Conservation (phyloP, 352 stramenopile species). For the Phytophthora multivora region DNA sequence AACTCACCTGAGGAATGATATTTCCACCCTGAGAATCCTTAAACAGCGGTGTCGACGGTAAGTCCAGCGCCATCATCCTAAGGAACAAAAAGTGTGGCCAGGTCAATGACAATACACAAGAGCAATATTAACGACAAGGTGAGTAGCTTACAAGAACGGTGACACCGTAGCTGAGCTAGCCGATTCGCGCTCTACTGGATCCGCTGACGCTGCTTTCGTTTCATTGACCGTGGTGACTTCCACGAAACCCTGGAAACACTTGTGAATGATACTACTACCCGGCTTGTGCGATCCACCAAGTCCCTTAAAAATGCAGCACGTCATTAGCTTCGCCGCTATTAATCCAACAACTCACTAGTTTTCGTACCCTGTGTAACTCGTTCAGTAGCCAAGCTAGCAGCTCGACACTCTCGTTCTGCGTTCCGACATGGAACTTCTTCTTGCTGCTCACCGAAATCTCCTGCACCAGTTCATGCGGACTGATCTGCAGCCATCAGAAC, state of each 20-base stretch:
- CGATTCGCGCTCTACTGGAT: constrained; percentile 37
- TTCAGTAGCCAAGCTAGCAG: constrained; percentile 98
- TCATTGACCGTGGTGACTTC: constrained; percentile 90
- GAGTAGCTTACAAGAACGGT: constrained; percentile 65
- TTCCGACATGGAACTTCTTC: constrained; percentile 95
- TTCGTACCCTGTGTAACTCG: constrained; percentile 87
- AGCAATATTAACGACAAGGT: not conserved
- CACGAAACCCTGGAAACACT: constrained; percentile 96
- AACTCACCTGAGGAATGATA: constrained; percentile 93
- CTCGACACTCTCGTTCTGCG: constrained; percentile 94
- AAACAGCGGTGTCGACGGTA: constrained; percentile 98
- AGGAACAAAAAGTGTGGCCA: constrained; percentile 16
- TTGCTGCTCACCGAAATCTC: constrained; percentile 95
- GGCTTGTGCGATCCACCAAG: constrained; percentile 85
- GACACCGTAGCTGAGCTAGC: constrained; percentile 49
- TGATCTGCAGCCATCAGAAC: constrained; percentile 57
- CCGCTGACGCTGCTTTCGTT: constrained; percentile 37
- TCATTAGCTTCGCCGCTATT: not conserved
- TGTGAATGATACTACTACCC: constrained; percentile 94
- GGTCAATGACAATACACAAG: not conserved
- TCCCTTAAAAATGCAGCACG: constrained; percentile 43
- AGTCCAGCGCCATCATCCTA: constrained; percentile 96
- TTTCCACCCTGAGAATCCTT: constrained; percentile 97
- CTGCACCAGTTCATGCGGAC: constrained; percentile 97
- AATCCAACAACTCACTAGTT: not conserved